A percentile compares a stretch with the other conserved stretches of the same genome.
Conservation (phyloP, 148 eudicot species). For the Heliosperma pusillum region DNA sequence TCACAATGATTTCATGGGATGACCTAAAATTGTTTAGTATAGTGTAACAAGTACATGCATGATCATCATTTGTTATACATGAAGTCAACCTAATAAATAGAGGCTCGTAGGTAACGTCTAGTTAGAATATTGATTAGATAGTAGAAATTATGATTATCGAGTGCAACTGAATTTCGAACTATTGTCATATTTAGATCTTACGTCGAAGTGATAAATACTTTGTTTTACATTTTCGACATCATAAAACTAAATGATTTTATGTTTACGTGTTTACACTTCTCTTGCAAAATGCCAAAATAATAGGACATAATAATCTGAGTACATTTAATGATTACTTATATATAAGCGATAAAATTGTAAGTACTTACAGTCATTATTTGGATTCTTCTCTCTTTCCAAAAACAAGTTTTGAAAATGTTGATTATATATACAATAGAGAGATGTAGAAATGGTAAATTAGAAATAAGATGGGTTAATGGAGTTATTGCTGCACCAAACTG, state of each 20-base stretch:
- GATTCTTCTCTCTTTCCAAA: constrained; percentile 11
- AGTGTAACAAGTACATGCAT: constrained; percentile 15
- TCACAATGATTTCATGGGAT: constrained; percentile 18
- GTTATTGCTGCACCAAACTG: constrained; percentile 32
- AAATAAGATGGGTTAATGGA: constrained; percentile 20
- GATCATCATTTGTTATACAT: background rate
- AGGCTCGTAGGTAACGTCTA: constrained; percentile 2
- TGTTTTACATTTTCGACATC: background rate
- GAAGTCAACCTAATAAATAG: constrained; percentile 16
- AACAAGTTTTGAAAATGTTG: background rate
- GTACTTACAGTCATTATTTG: constrained; percentile 30
- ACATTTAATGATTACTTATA: too few species aligned
- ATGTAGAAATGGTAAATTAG: background rate
- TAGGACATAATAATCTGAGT: too few species aligned
- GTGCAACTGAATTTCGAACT: background rate
- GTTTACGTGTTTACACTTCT: too few species aligned
- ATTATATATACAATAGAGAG: constrained; percentile 23
- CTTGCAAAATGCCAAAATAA: too few species aligned
- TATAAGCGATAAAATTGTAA: too few species aligned
- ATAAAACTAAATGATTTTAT: too few species aligned
- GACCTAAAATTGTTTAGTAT: background rate
- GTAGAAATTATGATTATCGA: background rate
- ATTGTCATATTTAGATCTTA: too few species aligned
- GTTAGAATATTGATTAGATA: background rate
- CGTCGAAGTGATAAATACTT: background rate